Evolutionary conservation across 2,329 filamentous ascomycete genomes (phyloP).

Genomic region (Lasiodiplodia hormozganensis): DNA sequence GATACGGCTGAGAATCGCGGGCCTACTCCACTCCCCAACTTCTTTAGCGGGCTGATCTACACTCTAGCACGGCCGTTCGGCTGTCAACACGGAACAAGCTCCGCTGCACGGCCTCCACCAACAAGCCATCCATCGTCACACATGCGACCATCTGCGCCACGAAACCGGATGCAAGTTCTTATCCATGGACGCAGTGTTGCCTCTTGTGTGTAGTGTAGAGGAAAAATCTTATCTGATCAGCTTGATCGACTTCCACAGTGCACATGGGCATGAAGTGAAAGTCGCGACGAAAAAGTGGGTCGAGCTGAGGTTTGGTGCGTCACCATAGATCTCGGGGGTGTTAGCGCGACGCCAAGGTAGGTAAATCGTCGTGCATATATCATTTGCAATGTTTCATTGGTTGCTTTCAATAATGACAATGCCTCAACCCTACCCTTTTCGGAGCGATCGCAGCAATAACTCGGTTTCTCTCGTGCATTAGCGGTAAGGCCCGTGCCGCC

Average conservation of each 20-base stretch:
- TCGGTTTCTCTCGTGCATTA: not conserved
- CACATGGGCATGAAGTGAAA: not conserved
- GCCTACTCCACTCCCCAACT: not conserved
- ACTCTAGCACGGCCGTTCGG: not conserved
- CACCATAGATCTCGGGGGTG: not conserved
- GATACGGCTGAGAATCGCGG: not conserved
- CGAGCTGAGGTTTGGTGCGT: not conserved
- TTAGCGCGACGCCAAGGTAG: not conserved
- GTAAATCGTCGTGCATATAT: not conserved
- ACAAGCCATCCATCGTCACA: not conserved
- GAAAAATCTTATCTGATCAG: not conserved
- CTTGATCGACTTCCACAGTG: not conserved
- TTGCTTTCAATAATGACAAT: no score
- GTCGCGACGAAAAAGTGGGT: not conserved
- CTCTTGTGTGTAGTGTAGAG: accelerated
- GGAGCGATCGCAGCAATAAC: no score
- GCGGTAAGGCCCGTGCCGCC: not conserved
- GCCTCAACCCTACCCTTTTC: no score
- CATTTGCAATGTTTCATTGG: not conserved
- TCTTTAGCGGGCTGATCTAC: not conserved
- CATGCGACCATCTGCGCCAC: not conserved
- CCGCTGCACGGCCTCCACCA: not conserved
- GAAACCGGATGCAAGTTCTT: not conserved
- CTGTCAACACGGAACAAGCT: not conserved
- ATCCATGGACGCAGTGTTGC: not conserved